Base-by-base conservation (phyloP, 2,329 filamentous ascomycete genomes). In the Gnomoniopsis smithogilvyi region DNA sequence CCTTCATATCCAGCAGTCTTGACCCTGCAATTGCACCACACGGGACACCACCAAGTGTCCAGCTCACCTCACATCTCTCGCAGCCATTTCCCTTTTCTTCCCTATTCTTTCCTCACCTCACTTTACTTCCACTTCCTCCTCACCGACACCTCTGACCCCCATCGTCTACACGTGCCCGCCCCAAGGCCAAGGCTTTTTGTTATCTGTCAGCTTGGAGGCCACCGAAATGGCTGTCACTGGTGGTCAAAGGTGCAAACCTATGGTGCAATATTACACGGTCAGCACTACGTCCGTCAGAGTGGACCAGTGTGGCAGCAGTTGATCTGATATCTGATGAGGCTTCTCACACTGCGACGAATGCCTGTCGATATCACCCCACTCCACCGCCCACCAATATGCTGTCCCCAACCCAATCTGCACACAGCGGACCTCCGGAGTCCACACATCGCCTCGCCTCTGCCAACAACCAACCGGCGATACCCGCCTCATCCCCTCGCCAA, bases 401-500 rank as follows among this genome's bases (percentile, higher is more conserved):
- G 33, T 24, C 33, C n/a, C 50, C 1, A 21, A 19, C 24, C 21
- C 36, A 15, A 52, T 36, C 17, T 15, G 34, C 34, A 21, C 51
- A 43, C 19, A 45, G n/a, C 51, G 30, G 36, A 45, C 24, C 11
- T 36, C 51, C 46, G 21, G 19, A 15, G 11, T 41, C 36, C 36
- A 41, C 38, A 33, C 38, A 33, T 43, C 41, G 38, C 51, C 51
- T 54, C 41, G 24, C 51, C 15, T 34, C 17, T 54, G 24, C 22
- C 51, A 17, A 30, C 41, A 15, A 19, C 12, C 24, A 33, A 45
- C 48, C 10, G 47, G 41, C 47, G 48, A 51, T 41, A 51, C 15
- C 54, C 38, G 48, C 54, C 48, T 51, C 24, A 57, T 46, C 47
- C 43, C 47, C 47, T 51, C 54, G 54, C 54, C 47, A 56, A 51